Evolutionary conservation across 345 rosid species (phyloP), one percentile per base, ranked within the genome.

Genomic region (Isatis tinctoria): DNA sequence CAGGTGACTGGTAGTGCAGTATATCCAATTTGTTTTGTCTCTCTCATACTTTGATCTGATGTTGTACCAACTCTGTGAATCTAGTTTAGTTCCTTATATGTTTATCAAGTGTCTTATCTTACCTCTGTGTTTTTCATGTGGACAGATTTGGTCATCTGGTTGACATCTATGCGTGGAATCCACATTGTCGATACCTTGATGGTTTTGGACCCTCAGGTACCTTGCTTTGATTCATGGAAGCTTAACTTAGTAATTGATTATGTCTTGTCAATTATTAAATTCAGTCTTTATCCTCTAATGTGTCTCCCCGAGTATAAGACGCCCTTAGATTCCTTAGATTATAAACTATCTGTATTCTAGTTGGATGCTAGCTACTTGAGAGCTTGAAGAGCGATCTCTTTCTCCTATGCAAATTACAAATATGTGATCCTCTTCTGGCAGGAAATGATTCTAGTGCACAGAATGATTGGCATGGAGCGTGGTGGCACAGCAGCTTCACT

Each of bases 401-500:
- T 57, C 16, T 52, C 6, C 10, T 32, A 10, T 69, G 44, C 13
- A 67, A 74, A 52, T n/a, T 43, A 22, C 32, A 37, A 64, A 28
- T 33, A 58, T 28, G 61, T 71, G 57, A 48, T 65, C 57, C 37
- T 12, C 33, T 53, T 37, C 12, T 74, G 60, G 57, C 79, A 95
- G 99, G 89, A 70, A 92, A 92, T 86, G 92, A 90, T 79, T 80
- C 98, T 56, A 90, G 87, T 63, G 97, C 90, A 59, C 94, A 90
- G 76, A 95, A 95, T 70, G 83, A 95, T 79, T 92, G 99, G 98
- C 91, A 87, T 73, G 99, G 99, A 43, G 88, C 91, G 20, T 95
- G 99, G 98, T 88, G 97, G 98, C 97, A 92, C 81, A 85, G 92
- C 79, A 87, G 86, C 83, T 83, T 91, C 70, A 80, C 80, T 39